Base-by-base conservation (phyloP, 1,284 basidiomycete species). In the Fomitiporia mediterranea region DNA sequence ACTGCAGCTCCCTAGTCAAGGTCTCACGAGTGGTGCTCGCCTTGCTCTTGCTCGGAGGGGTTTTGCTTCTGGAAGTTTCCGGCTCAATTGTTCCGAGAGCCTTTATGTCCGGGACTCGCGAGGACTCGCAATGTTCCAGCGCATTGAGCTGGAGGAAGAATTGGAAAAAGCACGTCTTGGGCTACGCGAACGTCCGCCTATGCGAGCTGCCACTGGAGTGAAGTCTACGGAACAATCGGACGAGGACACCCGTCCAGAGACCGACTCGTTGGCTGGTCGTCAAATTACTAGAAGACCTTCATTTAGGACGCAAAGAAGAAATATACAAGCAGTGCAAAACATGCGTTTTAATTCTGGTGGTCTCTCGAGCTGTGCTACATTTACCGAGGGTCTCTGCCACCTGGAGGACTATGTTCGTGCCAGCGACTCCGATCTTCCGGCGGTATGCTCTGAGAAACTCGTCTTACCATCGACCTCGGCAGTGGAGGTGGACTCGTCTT, bases 1-100 rank as follows among this genome's bases (percentile, higher is more conserved):
- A 13, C 34, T 58, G 25, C 57, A 55, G 32, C 38, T 51, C 9
- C 57, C 57, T 9, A 55, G 48, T 42, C 44, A 55, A 46, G 57
- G 52, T 17, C 40, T 50, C 19, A 58, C 57, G 15, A 54, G 57
- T 30, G 52, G 52, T 23, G 57, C 52, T 13, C 52, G 57, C 7
- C 46, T 54, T n/a, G 46, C 57, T 9, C 52, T 58, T 17, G 57
- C 57, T 9, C 57, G 57, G 6, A 52, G 55, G 46, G 57, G 57
- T 15, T 58, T 40, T 35, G 57, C 57, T 7, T 55, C 57, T n/a
- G 57, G 57, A 23, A 58, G 57, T 37, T 58, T 55, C 42, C 19
- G 53, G 27, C 34, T 58, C 2, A 58, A 58, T 46, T 58, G 57
- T 28, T 17, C 52, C 17, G 57, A 58, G 32, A 55, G 53, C 40